phyloP scores from a whole-genome alignment of 2,329 filamentous ascomycete species.

The Ascochyta rabiei region DNA sequence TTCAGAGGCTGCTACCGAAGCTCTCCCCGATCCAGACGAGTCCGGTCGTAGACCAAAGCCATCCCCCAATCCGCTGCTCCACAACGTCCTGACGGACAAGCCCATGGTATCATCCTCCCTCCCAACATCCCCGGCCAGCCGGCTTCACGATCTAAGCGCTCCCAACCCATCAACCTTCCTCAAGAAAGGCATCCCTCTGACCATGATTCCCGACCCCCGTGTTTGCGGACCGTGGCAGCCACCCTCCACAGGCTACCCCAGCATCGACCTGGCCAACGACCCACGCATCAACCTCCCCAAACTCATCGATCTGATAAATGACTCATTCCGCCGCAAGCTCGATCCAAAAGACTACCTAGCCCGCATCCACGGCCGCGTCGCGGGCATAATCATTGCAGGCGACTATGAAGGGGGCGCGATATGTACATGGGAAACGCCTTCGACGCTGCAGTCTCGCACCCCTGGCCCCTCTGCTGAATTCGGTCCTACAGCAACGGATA shows the following conservation, averaged over 20 bases:
- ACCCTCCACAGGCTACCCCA: slow-evolving; percentile 63
- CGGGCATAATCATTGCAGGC: slow-evolving; percentile 91
- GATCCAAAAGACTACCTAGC: slow-evolving; percentile 82
- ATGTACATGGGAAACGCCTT: slow-evolving; percentile 86
- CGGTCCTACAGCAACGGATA: neutral
- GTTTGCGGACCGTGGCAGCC: slow-evolving; percentile 68
- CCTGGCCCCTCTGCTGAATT: slow-evolving; percentile 42
- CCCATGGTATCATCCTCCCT: slow-evolving; percentile 91
- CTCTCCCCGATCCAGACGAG: slow-evolving; percentile 52
- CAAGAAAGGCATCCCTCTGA: slow-evolving; percentile 89
- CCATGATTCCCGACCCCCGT: slow-evolving; percentile 76
- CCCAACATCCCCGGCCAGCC: slow-evolving; percentile 58
- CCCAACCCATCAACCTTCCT: slow-evolving; percentile 75
- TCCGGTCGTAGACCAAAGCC: slow-evolving; percentile 53
- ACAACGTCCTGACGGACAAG: slow-evolving; percentile 95
- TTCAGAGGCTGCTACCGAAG: slow-evolving; percentile 71
- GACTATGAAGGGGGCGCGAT: slow-evolving; percentile 97
- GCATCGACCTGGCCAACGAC: slow-evolving; percentile 73
- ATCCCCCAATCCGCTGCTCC: slow-evolving; percentile 84
- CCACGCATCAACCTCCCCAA: slow-evolving; percentile 81
- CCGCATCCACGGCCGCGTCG: slow-evolving; percentile 80
- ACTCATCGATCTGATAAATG: slow-evolving; percentile 85
- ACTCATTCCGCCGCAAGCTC: slow-evolving; percentile 86
- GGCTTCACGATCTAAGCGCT: slow-evolving; percentile 38
- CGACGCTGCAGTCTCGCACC: slow-evolving; percentile 35